Evolutionary conservation across 768 basidiomycete species (phyloP).

Genomic region (Hydnomerulius pinastri): DNA sequence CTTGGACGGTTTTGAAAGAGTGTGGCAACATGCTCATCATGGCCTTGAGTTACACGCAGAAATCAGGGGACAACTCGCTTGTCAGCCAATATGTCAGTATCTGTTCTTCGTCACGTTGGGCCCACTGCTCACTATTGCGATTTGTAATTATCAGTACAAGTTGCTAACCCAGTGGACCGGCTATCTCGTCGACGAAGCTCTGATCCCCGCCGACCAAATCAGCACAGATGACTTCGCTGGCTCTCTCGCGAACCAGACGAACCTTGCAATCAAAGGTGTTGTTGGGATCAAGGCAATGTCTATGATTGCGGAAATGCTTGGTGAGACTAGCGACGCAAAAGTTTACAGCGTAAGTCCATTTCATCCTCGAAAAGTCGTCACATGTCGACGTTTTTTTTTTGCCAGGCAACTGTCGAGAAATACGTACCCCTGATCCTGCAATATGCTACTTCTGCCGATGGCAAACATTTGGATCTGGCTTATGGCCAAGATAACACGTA

Average conservation of each 20-base stretch:
- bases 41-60: slow-evolving; percentile 62
- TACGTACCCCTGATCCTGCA: slow-evolving; percentile 57
- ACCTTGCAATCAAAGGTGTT: slow-evolving; percentile 72
- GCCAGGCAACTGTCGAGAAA: slow-evolving; percentile 51
- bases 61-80: slow-evolving; percentile 52
- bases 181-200: slow-evolving; percentile 53
- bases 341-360: slow-evolving; percentile 41
- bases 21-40: slow-evolving; percentile 78
- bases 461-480: slow-evolving; percentile 55
- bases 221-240: slow-evolving; percentile 56
- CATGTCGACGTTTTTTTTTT: neutral
- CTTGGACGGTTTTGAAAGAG: slow-evolving; percentile 40
- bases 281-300: slow-evolving; percentile 67
- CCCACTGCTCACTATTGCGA: neutral
- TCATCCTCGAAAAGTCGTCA: too few relatives aligned
- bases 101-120: neutral
- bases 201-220: slow-evolving; percentile 53
- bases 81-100: slow-evolving; percentile 39
- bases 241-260: slow-evolving; percentile 60
- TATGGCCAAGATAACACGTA: slow-evolving; percentile 56
- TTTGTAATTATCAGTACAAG: slow-evolving; percentile 40
- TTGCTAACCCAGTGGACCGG: slow-evolving; percentile 68
- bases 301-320: slow-evolving; percentile 48
- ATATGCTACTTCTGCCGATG: slow-evolving; percentile 50
- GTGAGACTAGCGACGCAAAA: slow-evolving; percentile 35